Base-by-base conservation (phyloP, 2,329 filamentous ascomycete species). In the Zymoseptoria brevis region DNA sequence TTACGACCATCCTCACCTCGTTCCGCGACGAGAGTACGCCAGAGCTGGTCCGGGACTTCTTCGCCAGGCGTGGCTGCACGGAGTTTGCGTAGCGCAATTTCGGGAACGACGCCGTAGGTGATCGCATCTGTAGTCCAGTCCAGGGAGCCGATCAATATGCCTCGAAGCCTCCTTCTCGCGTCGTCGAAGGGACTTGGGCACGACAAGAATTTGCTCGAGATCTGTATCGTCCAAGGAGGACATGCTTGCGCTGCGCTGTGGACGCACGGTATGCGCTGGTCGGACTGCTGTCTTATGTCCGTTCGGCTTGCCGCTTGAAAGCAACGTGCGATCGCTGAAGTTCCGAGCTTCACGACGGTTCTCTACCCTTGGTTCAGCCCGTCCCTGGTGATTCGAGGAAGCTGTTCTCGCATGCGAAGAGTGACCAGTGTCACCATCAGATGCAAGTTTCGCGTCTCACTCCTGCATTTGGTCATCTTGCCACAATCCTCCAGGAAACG, bases 41-140 rank as follows among this genome's bases (percentile, higher is more conserved):
- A 29, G 26, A 29, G 26, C 26, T 29, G 26, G 8, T 29, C 26
- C 26, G 26, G 26, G 2, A 29, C 26, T 29, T 29, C 26, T 29
- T 29, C 26, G 26, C 26, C 8, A 29, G 26, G 7, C 26, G 26
- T 29, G 26, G 26, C 8, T 2, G 26, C 26, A 8, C 26, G 26
- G 26, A 29, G 26, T 29, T 29, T 29, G 6, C 26, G 26, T 8
- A 29, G 26, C 26, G 26, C 26, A 29, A 29, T 1, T 8, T 29
- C 26, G 50, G 57, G 59, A 41, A 61, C 57, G 21, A 61, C 57
- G 26, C 57, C 60, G 24, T 62, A 57, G 1, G 54, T 24, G 26
- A 60, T 60, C 11, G 22, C 41, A 41, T 51, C 41, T 24, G 60
- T 60, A 19, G 8, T 9, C 60, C 60, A 60, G 7, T 16, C 21